These are phyloP conservation scores for Balansia obtecta DNA, from an alignment of 2,329 filamentous ascomycete species.

Conservation along the genomic window DNA sequence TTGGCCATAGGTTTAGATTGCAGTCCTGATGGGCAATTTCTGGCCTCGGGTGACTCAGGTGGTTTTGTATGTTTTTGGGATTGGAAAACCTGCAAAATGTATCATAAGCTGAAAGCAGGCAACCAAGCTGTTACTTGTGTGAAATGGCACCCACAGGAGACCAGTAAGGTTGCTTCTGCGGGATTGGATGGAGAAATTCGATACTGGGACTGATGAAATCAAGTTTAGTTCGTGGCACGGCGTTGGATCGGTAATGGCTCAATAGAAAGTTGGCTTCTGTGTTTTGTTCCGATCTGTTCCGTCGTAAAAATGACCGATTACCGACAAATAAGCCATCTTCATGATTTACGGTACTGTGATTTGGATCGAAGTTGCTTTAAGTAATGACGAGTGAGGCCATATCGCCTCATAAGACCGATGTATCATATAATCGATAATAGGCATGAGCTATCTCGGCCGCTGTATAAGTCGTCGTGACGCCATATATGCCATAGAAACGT, in stretches of 20 bases:
- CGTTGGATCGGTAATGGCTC: neutral
- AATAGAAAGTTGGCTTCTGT: neutral
- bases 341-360: too few relatives aligned
- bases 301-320: too few relatives aligned
- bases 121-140: conserved; percentile 75
- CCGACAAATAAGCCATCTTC: too few relatives aligned
- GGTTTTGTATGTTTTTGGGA: conserved; percentile 96
- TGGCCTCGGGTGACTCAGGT: conserved; percentile 74
- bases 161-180: conserved; percentile 82
- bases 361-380: neutral
- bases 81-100: conserved; percentile 99
- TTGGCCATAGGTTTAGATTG: conserved; percentile 84
- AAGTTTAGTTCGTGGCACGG: neutral
- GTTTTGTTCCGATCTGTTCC: too few relatives aligned
- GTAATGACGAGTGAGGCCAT: neutral
- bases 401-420: neutral
- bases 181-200: conserved; percentile 80
- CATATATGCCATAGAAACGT: conserved; percentile 66
- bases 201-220: conserved; percentile 67
- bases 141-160: conserved; percentile 96
- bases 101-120: conserved; percentile 82
- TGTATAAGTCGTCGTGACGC: conserved; percentile 66
- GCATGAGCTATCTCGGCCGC: conserved; percentile 59
- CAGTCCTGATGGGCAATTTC: conserved; percentile 82
- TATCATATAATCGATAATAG: conserved; percentile 12